Evolutionary conservation across 139 green algal genomes (phyloP).

Genomic region (Desmodesmus armatus): DNA sequence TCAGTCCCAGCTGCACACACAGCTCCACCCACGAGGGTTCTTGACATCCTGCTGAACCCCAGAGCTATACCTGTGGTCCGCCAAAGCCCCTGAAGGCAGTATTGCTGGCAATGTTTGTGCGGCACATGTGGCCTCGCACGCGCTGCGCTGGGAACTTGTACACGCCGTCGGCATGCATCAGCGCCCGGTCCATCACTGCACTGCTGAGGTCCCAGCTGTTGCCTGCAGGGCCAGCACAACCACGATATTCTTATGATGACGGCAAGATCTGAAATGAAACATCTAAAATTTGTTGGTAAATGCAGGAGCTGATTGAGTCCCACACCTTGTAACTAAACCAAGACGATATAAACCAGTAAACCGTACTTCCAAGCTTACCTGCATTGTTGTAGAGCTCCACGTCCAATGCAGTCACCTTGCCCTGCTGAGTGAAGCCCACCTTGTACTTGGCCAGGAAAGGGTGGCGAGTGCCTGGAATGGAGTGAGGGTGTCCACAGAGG

Average conservation of each 20-base stretch:
- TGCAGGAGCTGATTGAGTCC: not conserved
- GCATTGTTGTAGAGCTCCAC: conserved; percentile 93
- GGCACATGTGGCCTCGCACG: conserved; percentile 79
- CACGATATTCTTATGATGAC: too few relatives aligned
- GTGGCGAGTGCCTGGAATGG: conserved; percentile 85
- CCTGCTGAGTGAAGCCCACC: conserved; percentile 75
- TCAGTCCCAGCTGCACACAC: too few relatives aligned
- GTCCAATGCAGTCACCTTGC: conserved; percentile 82
- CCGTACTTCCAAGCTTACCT: conserved; percentile 21
- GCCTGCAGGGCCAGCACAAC: conserved; percentile 59
- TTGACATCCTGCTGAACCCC: not conserved
- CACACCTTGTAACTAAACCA: not conserved
- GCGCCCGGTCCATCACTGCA: conserved; percentile 90
- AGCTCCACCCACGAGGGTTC: too few relatives aligned
- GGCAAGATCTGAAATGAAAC: too few relatives aligned
- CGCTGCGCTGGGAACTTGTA: conserved; percentile 84
- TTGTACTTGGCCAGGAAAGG: conserved; percentile 89
- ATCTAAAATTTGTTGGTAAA: too few relatives aligned
- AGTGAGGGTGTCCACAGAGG: too few relatives aligned
- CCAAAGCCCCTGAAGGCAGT: conserved; percentile 82
- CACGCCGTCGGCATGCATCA: conserved; percentile 87
- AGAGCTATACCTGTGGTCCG: conserved; percentile 90
- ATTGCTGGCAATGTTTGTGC: conserved; percentile 92
- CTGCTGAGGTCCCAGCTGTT: conserved; percentile 86
- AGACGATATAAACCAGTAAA: not conserved